Evolutionary conservation across 306 rosid species (phyloP).

Genomic region (Casuarina cunninghamiana): DNA sequence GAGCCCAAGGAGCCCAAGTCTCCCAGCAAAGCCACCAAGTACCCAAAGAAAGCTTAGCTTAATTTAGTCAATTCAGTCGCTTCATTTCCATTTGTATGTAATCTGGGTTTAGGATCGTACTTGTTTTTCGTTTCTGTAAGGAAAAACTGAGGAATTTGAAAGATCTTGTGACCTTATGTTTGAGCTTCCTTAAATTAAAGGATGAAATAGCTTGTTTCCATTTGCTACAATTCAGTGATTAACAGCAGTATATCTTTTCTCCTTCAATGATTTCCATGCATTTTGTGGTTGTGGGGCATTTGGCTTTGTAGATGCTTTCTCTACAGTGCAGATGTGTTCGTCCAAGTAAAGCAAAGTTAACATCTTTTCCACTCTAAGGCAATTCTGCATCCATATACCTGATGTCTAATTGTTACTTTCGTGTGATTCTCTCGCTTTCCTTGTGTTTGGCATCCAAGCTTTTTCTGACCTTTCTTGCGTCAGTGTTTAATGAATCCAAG

Average conservation of each 20-base stretch:
- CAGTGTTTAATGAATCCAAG: too few relatives aligned
- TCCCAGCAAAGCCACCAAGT: slow-evolving; percentile 63
- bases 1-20: slow-evolving; percentile 77
- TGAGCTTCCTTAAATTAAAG: not conserved
- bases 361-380: not conserved
- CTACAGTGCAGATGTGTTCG: not conserved
- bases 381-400: not conserved
- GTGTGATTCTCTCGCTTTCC: not conserved
- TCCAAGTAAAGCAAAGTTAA: not conserved
- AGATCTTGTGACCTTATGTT: not conserved
- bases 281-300: not conserved
- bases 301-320: too few relatives aligned
- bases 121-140: slow-evolving; percentile 15
- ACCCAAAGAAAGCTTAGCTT: slow-evolving; percentile 59
- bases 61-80: slow-evolving; percentile 22
- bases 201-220: slow-evolving; percentile 32
- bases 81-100: slow-evolving; percentile 37
- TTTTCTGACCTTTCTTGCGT: too few relatives aligned
- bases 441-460: not conserved
- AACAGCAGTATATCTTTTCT: not conserved
- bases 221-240: not conserved
- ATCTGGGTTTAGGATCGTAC: slow-evolving; percentile 2
- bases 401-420: not conserved
- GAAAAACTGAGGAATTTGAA: not conserved
- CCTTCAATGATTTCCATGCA: too few relatives aligned